Percentiles rank a stretch among this genome's conserved stretches.
Evolutionary conservation across 1,284 basidiomycete species (phyloP).

Genomic region (Ganoderma leucocontextum): DNA sequence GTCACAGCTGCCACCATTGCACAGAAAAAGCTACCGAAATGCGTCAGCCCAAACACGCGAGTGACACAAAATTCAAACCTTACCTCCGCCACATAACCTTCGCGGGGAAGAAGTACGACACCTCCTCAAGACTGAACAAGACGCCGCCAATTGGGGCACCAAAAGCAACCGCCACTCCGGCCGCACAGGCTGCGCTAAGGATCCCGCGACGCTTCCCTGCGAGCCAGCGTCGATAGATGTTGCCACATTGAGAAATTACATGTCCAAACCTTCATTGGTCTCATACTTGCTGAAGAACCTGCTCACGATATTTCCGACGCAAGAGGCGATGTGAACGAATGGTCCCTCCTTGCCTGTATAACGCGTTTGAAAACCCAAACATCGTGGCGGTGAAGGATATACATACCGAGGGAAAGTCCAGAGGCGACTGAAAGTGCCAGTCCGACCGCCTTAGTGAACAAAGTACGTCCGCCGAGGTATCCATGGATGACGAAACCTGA

Average conservation of each 20-base stretch:
- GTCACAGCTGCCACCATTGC: slow-evolving; percentile 94
- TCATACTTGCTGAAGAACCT: slow-evolving; percentile 90
- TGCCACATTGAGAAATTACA: slow-evolving; percentile 14
- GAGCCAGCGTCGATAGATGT: slow-evolving; percentile 9
- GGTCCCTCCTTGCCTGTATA: slow-evolving; percentile 87
- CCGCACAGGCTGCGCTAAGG: slow-evolving; percentile 91
- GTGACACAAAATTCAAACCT: slow-evolving; percentile 12
- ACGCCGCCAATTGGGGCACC: slow-evolving; percentile 95
- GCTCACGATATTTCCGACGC: slow-evolving; percentile 94
- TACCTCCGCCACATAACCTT: slow-evolving; percentile 96
- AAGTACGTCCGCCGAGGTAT: slow-evolving; percentile 89
- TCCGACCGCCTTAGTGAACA: slow-evolving; percentile 93
- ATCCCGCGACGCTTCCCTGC: slow-evolving; percentile 91
- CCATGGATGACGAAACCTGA: slow-evolving; percentile 97
- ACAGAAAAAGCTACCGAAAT: slow-evolving; percentile 80
- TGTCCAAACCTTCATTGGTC: slow-evolving; percentile 81
- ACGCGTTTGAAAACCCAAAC: too few relatives aligned
- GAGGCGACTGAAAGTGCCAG: slow-evolving; percentile 92
- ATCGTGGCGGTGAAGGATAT: not conserved
- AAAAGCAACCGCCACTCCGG: slow-evolving; percentile 91
- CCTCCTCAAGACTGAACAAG: slow-evolving; percentile 92
- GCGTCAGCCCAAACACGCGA: not conserved
- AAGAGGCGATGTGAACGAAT: slow-evolving; percentile 95
- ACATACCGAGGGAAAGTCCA: slow-evolving; percentile 82
- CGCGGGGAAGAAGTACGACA: slow-evolving; percentile 95